Evolutionary conservation across 495 filamentous ascomycete species (phyloP).

Genomic region (Clohesyomyces aquaticus): DNA sequence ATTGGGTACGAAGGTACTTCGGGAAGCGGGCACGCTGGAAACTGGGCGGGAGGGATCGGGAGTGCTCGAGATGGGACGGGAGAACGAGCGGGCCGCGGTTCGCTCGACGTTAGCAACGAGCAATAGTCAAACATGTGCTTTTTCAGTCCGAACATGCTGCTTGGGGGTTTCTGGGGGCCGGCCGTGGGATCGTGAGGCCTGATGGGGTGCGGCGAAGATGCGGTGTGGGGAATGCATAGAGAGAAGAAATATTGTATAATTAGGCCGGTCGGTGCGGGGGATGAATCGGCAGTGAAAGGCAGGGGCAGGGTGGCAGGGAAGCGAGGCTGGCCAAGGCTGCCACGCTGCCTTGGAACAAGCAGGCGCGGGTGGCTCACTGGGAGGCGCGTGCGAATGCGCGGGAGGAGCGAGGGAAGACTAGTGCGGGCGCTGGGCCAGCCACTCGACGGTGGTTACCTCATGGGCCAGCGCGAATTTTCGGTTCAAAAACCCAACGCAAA

Average conservation of each 20-base stretch:
- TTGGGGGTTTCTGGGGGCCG: no score
- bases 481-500: constrained; percentile 14
- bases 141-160: no score
- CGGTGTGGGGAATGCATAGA: constrained; percentile 2
- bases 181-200: not conserved
- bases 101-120: not conserved
- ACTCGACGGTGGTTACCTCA: not conserved
- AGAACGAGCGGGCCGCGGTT: no score
- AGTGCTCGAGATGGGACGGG: no score
- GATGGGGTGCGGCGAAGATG: no score
- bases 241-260: not conserved
- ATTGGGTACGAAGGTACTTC: not conserved
- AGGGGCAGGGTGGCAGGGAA: no score
- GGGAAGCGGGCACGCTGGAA: not conserved
- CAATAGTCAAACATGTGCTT: not conserved
- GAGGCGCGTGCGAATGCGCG: not conserved
- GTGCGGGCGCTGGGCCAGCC: not conserved
- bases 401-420: not conserved
- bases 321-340: not conserved
- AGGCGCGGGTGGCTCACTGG: not conserved
- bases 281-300: not conserved
- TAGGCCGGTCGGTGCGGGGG: not conserved
- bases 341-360: constrained; percentile 14
- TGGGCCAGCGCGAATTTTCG: constrained; percentile 13
- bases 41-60: not conserved